Evolutionary conservation across 2,329 filamentous ascomycete genomes (phyloP), one percentile per base, ranked within the genome.

Genomic region (Calonectria leucothoes): DNA sequence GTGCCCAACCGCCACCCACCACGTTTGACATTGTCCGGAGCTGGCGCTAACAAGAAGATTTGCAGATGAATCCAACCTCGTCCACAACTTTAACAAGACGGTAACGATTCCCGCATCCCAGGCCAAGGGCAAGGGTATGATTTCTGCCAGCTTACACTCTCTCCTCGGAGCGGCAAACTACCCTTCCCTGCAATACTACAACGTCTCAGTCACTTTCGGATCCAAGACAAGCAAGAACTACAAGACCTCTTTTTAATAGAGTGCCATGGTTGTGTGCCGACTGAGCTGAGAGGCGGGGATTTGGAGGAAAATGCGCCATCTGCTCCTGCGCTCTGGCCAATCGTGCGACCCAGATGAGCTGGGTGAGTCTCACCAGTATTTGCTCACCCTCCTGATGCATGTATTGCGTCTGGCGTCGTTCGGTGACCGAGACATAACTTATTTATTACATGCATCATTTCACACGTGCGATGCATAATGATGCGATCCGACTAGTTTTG

Each of bases 101-200:
- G 63, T 84, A 42, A 78, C 75, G 15, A 70, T 84, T 20, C 82
- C 82, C 5, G 64, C 70, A 0, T 49, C 39, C 6, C 76, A 74
- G 5, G 51, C 66, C 2, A 68, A 71, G 33, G 82, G 82, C 55
- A 55, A 72, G 8, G 79, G 76, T 39, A 45, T 81, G 42, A 70
- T 84, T 49, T 74, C 76, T 14, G 82, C 81, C 7, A 77, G 77
- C 69, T 52, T 83, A 29, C 76, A 77, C 27, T 81, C 79, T 35
- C 71, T 84, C 14, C 81, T 79, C 37, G 82, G 82, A 20, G 82
- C 74, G 15, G 66, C 65, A 0, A 63, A 66, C 8, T 42, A 15
- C 42, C 75, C 82, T 4, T 76, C 51, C 3, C 52, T 83, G 3
- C 61, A 66, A 66, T 69, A 78, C 57, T 84, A 80, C 75, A 79